Evolutionary conservation across 768 basidiomycete genomes (phyloP).

Genomic region (Termitomyces sp.): DNA sequence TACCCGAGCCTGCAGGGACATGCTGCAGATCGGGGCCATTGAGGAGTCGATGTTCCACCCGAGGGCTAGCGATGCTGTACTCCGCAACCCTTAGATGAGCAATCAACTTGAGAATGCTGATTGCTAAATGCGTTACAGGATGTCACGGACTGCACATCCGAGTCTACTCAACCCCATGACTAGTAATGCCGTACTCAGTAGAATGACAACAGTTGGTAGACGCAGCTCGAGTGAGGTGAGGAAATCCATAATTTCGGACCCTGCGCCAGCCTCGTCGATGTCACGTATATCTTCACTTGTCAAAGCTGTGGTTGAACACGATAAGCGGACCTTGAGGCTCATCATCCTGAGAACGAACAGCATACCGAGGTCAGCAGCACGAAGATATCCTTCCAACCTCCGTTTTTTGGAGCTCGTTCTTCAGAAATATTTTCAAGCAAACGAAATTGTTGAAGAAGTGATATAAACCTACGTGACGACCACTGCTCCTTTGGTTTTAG

Average conservation of each 20-base stretch:
- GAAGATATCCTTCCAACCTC: slow-evolving; percentile 65
- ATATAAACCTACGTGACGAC: slow-evolving; percentile 54
- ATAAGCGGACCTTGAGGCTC: not conserved
- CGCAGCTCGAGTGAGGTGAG: not conserved
- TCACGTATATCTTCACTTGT: slow-evolving; percentile 46
- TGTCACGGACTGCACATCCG: not conserved
- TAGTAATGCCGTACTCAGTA: not conserved
- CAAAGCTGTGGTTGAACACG: slow-evolving; percentile 32
- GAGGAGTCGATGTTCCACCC: not conserved
- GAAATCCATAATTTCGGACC: not conserved
- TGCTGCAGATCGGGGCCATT: no score
- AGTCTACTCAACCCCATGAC: not conserved
- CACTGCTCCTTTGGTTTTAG: slow-evolving; percentile 58
- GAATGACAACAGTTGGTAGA: not conserved
- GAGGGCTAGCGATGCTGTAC: not conserved
- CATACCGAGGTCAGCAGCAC: slow-evolving; percentile 36
- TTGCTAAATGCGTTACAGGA: not conserved
- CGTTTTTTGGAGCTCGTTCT: slow-evolving; percentile 62
- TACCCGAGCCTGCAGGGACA: no score
- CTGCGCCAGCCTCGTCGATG: slow-evolving; percentile 55
- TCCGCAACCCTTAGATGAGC: no score
- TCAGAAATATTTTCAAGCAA: not conserved
- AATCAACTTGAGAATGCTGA: not conserved
- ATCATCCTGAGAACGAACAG: not conserved
- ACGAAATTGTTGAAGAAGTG: not conserved